These are phyloP conservation scores for Rosellinia necatrix DNA, from an alignment of 2,329 filamentous ascomycete genomes.

Conservation along the genomic window DNA sequence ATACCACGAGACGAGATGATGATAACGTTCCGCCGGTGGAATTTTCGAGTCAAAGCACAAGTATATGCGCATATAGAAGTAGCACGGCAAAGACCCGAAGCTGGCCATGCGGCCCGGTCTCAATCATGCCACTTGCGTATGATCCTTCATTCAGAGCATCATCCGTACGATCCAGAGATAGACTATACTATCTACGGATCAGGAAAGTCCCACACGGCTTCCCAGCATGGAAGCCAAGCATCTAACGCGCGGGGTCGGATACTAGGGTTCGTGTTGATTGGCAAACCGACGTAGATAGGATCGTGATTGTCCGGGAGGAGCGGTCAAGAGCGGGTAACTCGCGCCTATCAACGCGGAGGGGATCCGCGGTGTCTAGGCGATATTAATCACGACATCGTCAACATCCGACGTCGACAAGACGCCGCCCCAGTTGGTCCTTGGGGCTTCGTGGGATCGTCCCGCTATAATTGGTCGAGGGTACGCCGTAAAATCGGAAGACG, in stretches of 20 bases:
- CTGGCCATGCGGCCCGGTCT: too few species aligned
- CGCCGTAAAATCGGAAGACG: background rate
- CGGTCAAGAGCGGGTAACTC: background rate
- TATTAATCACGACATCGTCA: background rate
- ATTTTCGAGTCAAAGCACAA: too few species aligned
- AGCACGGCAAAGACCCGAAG: too few species aligned
- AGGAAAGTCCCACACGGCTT: background rate
- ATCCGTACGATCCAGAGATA: background rate
- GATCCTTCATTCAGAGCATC: background rate
- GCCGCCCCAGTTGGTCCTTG: background rate
- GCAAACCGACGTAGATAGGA: background rate
- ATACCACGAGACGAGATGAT: too few species aligned
- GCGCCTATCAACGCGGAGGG: too few species aligned
- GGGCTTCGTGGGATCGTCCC: background rate
- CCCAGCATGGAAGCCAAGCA: background rate
- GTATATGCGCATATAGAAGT: too few species aligned
- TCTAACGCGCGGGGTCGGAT: background rate
- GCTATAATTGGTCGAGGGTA: background rate
- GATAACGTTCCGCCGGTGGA: too few species aligned
- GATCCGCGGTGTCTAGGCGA: background rate
- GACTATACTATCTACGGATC: background rate
- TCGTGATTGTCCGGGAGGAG: background rate
- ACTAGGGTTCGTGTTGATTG: background rate
- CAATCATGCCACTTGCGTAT: background rate
- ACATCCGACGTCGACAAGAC: background rate